Percentiles rank a stretch among this genome's conserved stretches.
Evolutionary conservation across 2,329 filamentous ascomycete species (phyloP).

Genomic region (Zalaria obscura): DNA sequence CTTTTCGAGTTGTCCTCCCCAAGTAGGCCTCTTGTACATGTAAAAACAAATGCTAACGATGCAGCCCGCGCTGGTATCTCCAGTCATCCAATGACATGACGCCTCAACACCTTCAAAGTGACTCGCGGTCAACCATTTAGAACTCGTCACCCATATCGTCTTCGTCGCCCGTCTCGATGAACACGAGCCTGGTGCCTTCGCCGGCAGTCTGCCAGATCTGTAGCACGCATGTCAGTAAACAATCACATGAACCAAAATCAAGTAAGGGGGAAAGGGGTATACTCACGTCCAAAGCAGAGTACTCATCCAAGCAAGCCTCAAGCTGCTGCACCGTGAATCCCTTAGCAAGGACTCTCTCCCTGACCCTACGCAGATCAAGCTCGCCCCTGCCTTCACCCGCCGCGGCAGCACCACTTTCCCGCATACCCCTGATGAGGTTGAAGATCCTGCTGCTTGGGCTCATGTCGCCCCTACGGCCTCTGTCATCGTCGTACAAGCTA

Average conservation of each 20-base stretch:
- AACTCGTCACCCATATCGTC: constrained; percentile 24
- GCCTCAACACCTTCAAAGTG: neutral
- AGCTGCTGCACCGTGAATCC: constrained; percentile 95
- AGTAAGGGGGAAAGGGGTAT: constrained; percentile 4
- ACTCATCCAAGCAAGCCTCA: constrained; percentile 73
- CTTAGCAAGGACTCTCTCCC: constrained; percentile 86
- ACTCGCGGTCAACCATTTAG: neutral
- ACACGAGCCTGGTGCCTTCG: constrained; percentile 38
- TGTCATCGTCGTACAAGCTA: constrained; percentile 61
- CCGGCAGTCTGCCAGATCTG: constrained; percentile 42
- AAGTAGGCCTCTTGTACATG: too few species aligned
- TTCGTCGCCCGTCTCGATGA: constrained; percentile 38
- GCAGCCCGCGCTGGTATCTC: too few species aligned
- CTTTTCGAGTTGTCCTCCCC: too few species aligned
- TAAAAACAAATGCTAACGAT: too few species aligned
- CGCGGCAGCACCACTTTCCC: constrained; percentile 66
- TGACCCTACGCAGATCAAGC: constrained; percentile 74
- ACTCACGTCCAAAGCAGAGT: constrained; percentile 79
- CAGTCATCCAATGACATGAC: neutral
- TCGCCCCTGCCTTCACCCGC: constrained; percentile 67
- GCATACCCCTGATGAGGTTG: constrained; percentile 79
- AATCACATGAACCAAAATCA: too few species aligned
- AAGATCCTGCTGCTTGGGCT: constrained; percentile 86
- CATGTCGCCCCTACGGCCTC: constrained; percentile 46
- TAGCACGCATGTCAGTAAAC: constrained; percentile 16